Percentiles rank a stretch among this genome's conserved stretches.
Evolutionary conservation across 2,329 filamentous ascomycete genomes (phyloP).

Genomic region (Didymella pomorum): DNA sequence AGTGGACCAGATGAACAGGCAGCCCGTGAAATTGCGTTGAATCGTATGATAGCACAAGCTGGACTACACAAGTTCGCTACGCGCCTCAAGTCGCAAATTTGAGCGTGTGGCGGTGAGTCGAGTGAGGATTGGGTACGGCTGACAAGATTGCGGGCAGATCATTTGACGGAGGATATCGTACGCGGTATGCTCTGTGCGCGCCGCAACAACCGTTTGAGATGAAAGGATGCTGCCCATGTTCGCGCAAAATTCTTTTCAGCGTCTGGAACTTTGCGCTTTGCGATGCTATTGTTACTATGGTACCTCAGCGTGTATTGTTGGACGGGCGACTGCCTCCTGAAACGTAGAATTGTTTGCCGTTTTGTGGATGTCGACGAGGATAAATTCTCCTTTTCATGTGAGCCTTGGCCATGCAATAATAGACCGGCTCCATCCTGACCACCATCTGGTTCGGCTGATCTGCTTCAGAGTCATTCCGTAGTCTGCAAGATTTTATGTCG

Average conservation of each 20-base stretch:
- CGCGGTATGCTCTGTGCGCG: constrained; percentile 33
- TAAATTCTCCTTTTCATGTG: constrained; percentile 42
- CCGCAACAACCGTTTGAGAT: constrained; percentile 31
- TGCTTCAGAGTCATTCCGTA: constrained; percentile 29
- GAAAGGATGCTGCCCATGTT: constrained; percentile 25
- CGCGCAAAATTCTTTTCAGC: constrained; percentile 19
- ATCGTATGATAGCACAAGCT: constrained; percentile 22
- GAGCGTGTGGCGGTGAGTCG: constrained; percentile 33
- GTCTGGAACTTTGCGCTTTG: constrained; percentile 16
- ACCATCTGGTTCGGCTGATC: constrained; percentile 45
- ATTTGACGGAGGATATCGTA: constrained; percentile 25
- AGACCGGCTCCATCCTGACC: constrained; percentile 34
- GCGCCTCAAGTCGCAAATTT: constrained; percentile 23
- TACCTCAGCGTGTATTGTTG: constrained; percentile 12
- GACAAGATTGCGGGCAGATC: constrained; percentile 35
- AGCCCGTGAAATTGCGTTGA: constrained; percentile 13
- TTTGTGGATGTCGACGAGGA: constrained; percentile 25
- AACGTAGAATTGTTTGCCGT: constrained; percentile 26
- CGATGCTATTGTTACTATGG: not conserved
- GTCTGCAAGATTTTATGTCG: constrained; percentile 33
- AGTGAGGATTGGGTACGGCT: constrained; percentile 28
- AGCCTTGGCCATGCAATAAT: constrained; percentile 27
- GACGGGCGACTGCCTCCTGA: constrained; percentile 35
- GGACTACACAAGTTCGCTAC: constrained; percentile 14
- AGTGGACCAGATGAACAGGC: constrained; percentile 5